These are phyloP conservation scores for Acidomyces sp. DNA, from an alignment of 495 filamentous ascomycete species.

Conservation along the genomic window DNA sequence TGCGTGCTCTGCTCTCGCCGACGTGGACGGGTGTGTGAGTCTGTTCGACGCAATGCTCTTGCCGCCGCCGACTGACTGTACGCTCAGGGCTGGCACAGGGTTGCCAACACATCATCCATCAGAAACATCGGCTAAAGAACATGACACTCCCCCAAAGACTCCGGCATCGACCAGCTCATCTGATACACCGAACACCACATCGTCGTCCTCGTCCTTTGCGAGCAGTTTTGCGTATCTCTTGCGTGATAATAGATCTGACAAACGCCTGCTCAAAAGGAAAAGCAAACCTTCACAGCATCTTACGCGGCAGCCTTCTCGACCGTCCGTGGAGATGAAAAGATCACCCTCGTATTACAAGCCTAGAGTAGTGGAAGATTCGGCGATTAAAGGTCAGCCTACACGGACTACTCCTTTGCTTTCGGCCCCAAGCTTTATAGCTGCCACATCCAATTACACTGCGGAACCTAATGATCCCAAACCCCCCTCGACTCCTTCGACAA, in stretches of 20 bases:
- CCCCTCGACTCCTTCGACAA: too few relatives aligned
- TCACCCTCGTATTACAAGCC: constrained; percentile 15
- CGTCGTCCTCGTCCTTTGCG: constrained; percentile 4
- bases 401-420: too few relatives aligned
- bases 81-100: too few relatives aligned
- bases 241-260: constrained; percentile 6
- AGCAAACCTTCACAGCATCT: constrained; percentile 11
- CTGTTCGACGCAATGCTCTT: not conserved
- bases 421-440: too few relatives aligned
- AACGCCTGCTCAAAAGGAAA: constrained; percentile 8
- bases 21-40: not conserved
- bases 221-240: constrained; percentile 15
- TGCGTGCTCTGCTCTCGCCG: constrained; percentile 3
- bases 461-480: too few relatives aligned
- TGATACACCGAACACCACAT: constrained; percentile 1
- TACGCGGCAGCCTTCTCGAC: not conserved
- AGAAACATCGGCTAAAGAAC: not conserved
- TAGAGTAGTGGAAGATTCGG: constrained; percentile 12
- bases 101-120: too few relatives aligned
- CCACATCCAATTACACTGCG: too few relatives aligned
- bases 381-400: not conserved
- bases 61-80: not conserved
- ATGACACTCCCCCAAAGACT: constrained; percentile 5
- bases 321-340: not conserved
- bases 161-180: constrained; percentile 1